Evolutionary conservation across 345 rosid species (phyloP).

Genomic region (Brassica carinata): DNA sequence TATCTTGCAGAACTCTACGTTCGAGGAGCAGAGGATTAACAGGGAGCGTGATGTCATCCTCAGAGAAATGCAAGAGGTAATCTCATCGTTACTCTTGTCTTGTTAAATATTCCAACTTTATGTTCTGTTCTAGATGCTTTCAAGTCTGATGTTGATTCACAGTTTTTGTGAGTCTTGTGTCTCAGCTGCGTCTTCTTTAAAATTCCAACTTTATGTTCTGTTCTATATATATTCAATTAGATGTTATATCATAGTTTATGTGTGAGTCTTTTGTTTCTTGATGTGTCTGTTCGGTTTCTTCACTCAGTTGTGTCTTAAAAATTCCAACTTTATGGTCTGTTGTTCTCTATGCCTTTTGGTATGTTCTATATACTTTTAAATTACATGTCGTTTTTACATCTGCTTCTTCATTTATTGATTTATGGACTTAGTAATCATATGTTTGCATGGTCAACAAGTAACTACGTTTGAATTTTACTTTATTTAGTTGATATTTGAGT

Average conservation of each 20-base stretch:
- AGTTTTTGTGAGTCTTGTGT: background rate
- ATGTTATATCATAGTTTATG: background rate
- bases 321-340: background rate
- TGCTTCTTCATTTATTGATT: background rate
- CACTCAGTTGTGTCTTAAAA: background rate
- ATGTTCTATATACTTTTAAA: background rate
- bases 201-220: conserved; percentile 3
- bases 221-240: background rate
- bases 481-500: background rate
- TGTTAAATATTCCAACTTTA: background rate
- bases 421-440: background rate
- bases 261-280: background rate
- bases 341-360: background rate
- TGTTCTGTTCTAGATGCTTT: no score
- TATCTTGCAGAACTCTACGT: conserved; percentile 84
- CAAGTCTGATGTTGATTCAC: background rate
- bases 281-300: background rate
- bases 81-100: background rate
- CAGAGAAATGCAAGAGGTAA: conserved; percentile 84
- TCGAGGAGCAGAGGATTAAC: conserved; percentile 63
- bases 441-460: background rate
- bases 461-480: background rate
- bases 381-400: background rate
- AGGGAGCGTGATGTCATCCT: conserved; percentile 77
- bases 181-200: background rate